Percentiles rank a stretch among this genome's conserved stretches.
These are phyloP conservation scores for Rheum nobile DNA, from an alignment of 148 eudicot species.

Conservation along the genomic window DNA sequence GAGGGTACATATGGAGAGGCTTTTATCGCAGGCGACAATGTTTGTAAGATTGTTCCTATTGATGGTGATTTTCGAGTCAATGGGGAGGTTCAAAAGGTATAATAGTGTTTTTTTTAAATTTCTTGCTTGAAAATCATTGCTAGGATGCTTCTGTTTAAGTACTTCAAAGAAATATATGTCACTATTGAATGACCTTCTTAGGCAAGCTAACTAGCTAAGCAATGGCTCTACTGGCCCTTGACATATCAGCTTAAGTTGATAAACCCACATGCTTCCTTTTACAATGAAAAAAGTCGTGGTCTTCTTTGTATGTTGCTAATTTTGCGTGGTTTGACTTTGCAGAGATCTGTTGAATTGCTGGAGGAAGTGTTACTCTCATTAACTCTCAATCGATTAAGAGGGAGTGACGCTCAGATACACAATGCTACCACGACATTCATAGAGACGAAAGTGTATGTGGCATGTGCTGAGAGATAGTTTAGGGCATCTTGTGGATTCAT, in stretches of 20 bases:
- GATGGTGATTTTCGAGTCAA: conserved; percentile 79
- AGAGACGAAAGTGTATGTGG: conserved; percentile 64
- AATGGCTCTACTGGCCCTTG: neutral
- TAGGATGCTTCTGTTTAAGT: neutral
- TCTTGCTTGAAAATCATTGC: neutral
- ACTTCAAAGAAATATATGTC: neutral
- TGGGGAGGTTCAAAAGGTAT: conserved; percentile 94
- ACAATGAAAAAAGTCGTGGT: too few species aligned
- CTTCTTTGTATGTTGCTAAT: neutral
- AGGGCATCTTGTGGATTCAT: neutral
- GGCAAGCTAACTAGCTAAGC: neutral
- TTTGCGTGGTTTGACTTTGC: conserved; percentile 11
- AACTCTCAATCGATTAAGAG: conserved; percentile 74
- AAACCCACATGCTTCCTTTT: neutral
- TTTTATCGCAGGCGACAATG: conserved; percentile 61
- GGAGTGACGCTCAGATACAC: conserved; percentile 25
- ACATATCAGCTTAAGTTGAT: neutral
- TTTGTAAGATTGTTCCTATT: conserved; percentile 89
- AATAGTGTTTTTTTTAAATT: neutral
- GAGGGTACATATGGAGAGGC: conserved; percentile 99
- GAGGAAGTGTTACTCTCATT: conserved; percentile 81
- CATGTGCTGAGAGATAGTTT: neutral
- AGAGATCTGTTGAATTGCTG: conserved; percentile 78
- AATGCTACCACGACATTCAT: conserved; percentile 70
- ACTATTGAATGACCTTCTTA: neutral